Evolutionary conservation across 2,329 filamentous ascomycete genomes (phyloP), one percentile per base, ranked within the genome.

Genomic region (Sclerotinia glacialis): DNA sequence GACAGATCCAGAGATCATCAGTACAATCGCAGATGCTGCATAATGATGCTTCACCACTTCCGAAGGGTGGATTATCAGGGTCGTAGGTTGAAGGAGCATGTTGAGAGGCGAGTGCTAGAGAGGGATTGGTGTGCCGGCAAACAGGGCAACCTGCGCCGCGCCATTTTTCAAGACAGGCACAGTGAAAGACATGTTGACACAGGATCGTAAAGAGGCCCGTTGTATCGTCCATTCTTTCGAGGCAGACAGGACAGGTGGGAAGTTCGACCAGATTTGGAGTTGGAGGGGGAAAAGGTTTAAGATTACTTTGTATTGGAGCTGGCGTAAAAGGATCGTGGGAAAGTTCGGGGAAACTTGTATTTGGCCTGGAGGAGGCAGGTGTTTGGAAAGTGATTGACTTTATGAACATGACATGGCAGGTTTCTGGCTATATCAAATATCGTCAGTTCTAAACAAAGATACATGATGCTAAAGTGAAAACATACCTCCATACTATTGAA

Each of bases 211-310:
- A 86, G 2, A 99, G 82, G 0, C 95, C 95, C 0, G 93, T 96
- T 0, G 93, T 97, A 77, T 98, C 94, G 74, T 99, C 95, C 95
- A 99, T 99, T 58, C 94, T 89, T 77, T 99, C 95, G 6, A 99
- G 84, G 72, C 95, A 99, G 12, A 99, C 95, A 0, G 95, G 93
- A 71, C 95, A 99, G 1, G 95, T 98, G 2, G 95, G 95, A 16
- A 99, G 81, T 79, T 99, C 95, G 64, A 97, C 85, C 1, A 98
- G 83, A 60, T 91, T 90, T 1, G 93, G 91, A 0, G 94, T 97
- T 2, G 85, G 85, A 2, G 82, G 88, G 5, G 86, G 85, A 63
- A 87, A 86, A 0, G 86, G 86, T 68, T 84, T 85, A 7, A 86
- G 78, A 55, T 69, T 71, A 26, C 69, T 68, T 11, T 73, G 71